phyloP scores from a whole-genome alignment of 352 stramenopile genomes.

The Vaucheria bursata region DNA sequence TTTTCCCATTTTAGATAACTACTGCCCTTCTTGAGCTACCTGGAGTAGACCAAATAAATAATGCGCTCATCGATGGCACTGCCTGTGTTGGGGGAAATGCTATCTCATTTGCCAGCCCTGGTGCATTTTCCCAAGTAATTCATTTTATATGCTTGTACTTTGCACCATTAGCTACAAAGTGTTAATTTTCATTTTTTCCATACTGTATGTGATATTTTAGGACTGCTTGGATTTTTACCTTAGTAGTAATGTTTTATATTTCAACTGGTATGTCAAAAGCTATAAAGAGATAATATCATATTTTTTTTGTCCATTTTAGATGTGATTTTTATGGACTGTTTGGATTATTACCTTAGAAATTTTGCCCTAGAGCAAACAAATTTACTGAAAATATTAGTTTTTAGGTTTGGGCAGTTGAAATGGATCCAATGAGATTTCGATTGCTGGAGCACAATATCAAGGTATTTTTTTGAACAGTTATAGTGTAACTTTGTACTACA shows the following conservation, averaged over 20 bases:
- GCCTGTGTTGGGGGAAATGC: slow-evolving; percentile 32
- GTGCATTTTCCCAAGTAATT: neutral
- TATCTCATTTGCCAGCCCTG: slow-evolving; percentile 20
- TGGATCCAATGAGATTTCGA: slow-evolving; percentile 9
- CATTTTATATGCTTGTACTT: neutral
- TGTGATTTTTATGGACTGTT: too few species aligned
- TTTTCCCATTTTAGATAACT: slow-evolving; percentile 18
- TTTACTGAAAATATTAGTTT: too few species aligned
- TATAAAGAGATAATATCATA: too few species aligned
- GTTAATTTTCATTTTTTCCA: neutral
- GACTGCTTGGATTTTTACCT: too few species aligned
- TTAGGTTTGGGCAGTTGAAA: slow-evolving; percentile 18
- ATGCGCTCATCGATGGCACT: slow-evolving; percentile 18
- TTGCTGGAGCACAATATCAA: slow-evolving; percentile 29
- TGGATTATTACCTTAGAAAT: too few species aligned
- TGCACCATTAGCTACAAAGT: neutral
- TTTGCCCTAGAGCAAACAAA: too few species aligned
- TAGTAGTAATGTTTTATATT: too few species aligned
- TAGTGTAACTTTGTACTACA: too few species aligned
- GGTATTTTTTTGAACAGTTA: neutral
- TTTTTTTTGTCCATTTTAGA: too few species aligned
- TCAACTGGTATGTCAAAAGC: too few species aligned
- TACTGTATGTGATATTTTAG: too few species aligned
- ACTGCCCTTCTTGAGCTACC: slow-evolving; percentile 17
- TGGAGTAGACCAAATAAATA: slow-evolving; percentile 1